Evolutionary conservation across 2,329 filamentous ascomycete species (phyloP).

Genomic region (Penicillium brevicompactum): DNA sequence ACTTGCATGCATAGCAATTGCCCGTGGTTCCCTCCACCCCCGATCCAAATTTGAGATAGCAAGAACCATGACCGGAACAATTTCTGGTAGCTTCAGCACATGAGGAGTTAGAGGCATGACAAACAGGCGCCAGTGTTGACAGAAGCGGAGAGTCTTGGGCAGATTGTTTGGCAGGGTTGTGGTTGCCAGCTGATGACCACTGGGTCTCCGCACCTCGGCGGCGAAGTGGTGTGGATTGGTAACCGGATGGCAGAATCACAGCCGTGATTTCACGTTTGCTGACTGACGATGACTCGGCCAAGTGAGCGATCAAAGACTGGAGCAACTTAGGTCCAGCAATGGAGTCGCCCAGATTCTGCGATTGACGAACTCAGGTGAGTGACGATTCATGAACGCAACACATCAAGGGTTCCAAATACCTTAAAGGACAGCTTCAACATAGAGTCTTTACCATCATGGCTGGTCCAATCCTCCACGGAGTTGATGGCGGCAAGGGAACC

Average conservation of each 20-base stretch:
- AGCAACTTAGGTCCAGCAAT: slow-evolving; percentile 47
- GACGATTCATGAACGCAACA: too few species aligned
- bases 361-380: slow-evolving; percentile 16
- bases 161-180: slow-evolving; percentile 20
- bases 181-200: neutral
- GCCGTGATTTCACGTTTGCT: slow-evolving; percentile 60
- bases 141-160: slow-evolving; percentile 28
- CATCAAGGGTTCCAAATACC: slow-evolving; percentile 25
- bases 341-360: slow-evolving; percentile 11
- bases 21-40: slow-evolving; percentile 36
- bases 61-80: slow-evolving; percentile 81
- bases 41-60: slow-evolving; percentile 66
- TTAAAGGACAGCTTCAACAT: slow-evolving; percentile 35
- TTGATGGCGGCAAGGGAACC: slow-evolving; percentile 41
- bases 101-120: slow-evolving; percentile 69
- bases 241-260: slow-evolving; percentile 52
- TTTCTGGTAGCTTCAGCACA: slow-evolving; percentile 72
- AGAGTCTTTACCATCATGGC: slow-evolving; percentile 26
- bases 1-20: slow-evolving; percentile 79
- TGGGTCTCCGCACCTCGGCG: slow-evolving; percentile 1
- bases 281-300: slow-evolving; percentile 52
- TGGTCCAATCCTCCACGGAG: slow-evolving; percentile 31
- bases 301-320: slow-evolving; percentile 46
- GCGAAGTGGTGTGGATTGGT: neutral
- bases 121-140: slow-evolving; percentile 65